These are phyloP conservation scores for Emergomyces africanus DNA, from an alignment of 2,329 filamentous ascomycete genomes.

Conservation along the genomic window DNA sequence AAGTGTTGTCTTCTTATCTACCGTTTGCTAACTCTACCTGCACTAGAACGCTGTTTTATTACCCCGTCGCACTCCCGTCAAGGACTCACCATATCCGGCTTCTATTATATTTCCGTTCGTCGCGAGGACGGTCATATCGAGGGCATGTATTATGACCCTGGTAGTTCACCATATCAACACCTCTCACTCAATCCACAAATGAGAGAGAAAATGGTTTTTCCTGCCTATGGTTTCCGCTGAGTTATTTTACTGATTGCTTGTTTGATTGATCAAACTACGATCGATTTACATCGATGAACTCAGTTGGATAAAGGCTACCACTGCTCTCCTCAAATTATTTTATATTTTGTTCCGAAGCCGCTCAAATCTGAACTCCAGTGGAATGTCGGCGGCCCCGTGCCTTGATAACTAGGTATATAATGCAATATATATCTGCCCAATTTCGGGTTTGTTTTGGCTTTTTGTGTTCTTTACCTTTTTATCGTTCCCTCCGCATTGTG, in stretches of 20 bases:
- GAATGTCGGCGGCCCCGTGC: not conserved
- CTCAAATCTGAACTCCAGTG: not conserved
- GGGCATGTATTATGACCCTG: constrained; percentile 38
- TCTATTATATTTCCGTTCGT: constrained; percentile 38
- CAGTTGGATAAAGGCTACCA: not conserved
- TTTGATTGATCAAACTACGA: not conserved
- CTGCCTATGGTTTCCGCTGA: constrained; percentile 31
- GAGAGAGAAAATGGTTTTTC: constrained; percentile 26
- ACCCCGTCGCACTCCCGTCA: constrained; percentile 33
- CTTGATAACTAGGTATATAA: not conserved
- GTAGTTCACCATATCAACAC: constrained; percentile 38
- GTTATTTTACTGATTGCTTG: not conserved
- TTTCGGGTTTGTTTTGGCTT: not conserved
- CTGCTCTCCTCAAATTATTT: not conserved
- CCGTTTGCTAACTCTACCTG: not conserved
- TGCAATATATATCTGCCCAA: not conserved
- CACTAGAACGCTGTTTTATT: constrained; percentile 36
- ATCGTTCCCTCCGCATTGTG: not conserved
- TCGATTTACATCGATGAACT: not conserved
- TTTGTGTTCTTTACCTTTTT: not conserved
- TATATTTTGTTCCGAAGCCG: not conserved
- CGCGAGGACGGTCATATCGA: constrained; percentile 35
- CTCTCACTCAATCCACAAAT: constrained; percentile 31
- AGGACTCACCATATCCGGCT: constrained; percentile 38
- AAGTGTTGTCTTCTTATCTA: not conserved